Percentiles rank a stretch among this genome's conserved stretches.
Conservation (phyloP, 495 filamentous ascomycete genomes). For the Penicillium cinerascens region DNA sequence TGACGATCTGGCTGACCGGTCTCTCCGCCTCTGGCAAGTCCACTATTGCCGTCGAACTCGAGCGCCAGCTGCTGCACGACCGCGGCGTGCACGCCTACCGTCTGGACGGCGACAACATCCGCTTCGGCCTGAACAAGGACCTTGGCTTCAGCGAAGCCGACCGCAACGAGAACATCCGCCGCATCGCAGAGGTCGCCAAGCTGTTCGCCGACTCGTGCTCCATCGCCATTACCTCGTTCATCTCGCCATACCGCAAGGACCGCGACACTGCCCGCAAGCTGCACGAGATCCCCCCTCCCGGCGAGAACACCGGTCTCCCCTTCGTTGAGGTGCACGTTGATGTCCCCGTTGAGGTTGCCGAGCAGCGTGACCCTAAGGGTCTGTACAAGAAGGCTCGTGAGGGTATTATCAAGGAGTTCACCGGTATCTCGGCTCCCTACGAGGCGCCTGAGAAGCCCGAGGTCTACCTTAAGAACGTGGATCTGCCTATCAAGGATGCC, state of each 20-base stretch:
- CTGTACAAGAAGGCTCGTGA: conserved; percentile 93
- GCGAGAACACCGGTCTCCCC: conserved; percentile 57
- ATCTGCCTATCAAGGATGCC: conserved; percentile 77
- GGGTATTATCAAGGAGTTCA: conserved; percentile 95
- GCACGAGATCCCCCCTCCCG: conserved; percentile 56
- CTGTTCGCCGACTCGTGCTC: conserved; percentile 88
- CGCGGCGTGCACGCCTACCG: conserved; percentile 84
- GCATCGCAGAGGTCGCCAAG: conserved; percentile 94
- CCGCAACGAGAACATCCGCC: conserved; percentile 93
- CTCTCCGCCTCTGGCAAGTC: conserved; percentile 95
- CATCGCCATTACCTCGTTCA: conserved; percentile 92
- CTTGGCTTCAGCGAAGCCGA: conserved; percentile 90
- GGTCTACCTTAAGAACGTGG: conserved; percentile 74
- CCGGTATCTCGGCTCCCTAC: conserved; percentile 87
- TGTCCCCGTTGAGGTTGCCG: conserved; percentile 83
- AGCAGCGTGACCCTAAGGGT: conserved; percentile 93
- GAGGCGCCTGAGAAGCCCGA: conserved; percentile 85
- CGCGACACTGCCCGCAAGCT: conserved; percentile 74
- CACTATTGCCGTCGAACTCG: conserved; percentile 90
- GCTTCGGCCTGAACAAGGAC: conserved; percentile 96
- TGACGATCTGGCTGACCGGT: conserved; percentile 97
- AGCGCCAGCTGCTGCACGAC: conserved; percentile 77
- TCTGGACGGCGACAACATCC: conserved; percentile 96
- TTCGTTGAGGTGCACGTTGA: conserved; percentile 95
- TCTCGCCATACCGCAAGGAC: conserved; percentile 89